A percentile compares a stretch with the other conserved stretches of the same genome.
Conservation (phyloP, 139 green algal genomes). For the Pseudopediastrum boryanum region DNA sequence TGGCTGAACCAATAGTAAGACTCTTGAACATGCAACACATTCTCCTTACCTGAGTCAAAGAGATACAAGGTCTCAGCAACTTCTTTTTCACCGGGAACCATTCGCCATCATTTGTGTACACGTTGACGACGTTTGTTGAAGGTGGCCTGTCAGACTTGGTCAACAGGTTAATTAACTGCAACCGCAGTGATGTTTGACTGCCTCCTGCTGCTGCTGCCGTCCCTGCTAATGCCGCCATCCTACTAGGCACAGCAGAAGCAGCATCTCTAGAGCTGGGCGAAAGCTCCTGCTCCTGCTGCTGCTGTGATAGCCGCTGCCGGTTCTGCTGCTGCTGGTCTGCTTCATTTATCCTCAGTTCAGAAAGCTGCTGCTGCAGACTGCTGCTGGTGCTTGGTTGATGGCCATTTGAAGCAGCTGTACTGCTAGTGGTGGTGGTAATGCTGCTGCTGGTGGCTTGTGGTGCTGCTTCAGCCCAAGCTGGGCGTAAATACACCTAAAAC, state of each 20-base stretch:
- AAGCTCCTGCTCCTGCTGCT: background rate
- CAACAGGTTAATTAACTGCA: background rate
- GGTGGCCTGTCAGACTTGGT: background rate
- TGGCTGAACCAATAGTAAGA: too few relatives aligned
- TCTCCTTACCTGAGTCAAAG: slow-evolving; percentile 55
- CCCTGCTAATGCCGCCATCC: background rate
- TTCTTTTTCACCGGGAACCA: slow-evolving; percentile 68
- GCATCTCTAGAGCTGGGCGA: background rate
- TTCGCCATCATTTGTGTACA: slow-evolving; percentile 67
- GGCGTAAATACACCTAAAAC: too few relatives aligned
- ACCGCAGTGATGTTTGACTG: background rate
- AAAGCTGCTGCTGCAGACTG: background rate
- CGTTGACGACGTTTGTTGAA: slow-evolving; percentile 27
- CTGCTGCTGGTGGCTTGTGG: background rate
- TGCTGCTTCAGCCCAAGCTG: too few relatives aligned
- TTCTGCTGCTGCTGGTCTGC: slow-evolving; percentile 12
- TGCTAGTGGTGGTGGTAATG: slow-evolving; percentile 10
- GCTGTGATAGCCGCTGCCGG: slow-evolving; percentile 10
- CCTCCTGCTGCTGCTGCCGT: background rate
- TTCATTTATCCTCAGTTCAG: slow-evolving; percentile 3
- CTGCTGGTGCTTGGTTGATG: background rate
- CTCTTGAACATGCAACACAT: background rate
- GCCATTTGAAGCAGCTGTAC: background rate
- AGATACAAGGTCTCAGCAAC: slow-evolving; percentile 73
- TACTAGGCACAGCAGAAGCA: background rate